A percentile compares a stretch with the other conserved stretches of the same genome.
Conservation (phyloP, 2,329 filamentous ascomycete genomes). For the Fusarium domesticum region DNA sequence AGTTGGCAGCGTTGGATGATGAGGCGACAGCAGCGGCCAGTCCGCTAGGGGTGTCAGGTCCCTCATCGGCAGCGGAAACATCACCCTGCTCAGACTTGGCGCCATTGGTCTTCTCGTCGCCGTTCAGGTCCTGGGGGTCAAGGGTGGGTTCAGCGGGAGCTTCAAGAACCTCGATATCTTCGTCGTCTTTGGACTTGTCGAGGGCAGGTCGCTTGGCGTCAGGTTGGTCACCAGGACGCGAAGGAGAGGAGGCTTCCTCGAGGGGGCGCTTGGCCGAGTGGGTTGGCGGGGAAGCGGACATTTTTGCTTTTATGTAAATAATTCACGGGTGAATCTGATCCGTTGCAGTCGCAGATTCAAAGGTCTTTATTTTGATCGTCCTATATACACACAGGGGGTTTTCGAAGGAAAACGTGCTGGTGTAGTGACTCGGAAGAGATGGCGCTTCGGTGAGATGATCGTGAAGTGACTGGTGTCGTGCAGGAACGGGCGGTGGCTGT, state of each 20-base stretch:
- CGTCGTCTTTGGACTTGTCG: conserved; percentile 78
- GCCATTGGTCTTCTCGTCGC: conserved; percentile 49
- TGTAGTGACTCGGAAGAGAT: conserved; percentile 56
- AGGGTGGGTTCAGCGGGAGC: conserved; percentile 32
- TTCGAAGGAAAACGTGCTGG: conserved; percentile 94
- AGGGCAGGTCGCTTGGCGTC: conserved; percentile 96
- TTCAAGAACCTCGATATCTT: conserved; percentile 48
- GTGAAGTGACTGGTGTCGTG: conserved; percentile 40
- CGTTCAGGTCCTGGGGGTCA: conserved; percentile 47
- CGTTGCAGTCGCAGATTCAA: conserved; percentile 30
- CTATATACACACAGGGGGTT: conserved; percentile 82
- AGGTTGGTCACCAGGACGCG: conserved; percentile 84
- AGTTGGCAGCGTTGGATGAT: conserved; percentile 38
- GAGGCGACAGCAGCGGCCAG: conserved; percentile 38
- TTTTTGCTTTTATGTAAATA: conserved; percentile 44
- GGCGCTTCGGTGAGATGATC: conserved; percentile 43
- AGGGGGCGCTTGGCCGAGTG: conserved; percentile 86
- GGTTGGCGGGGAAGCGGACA: conserved; percentile 71
- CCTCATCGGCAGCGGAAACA: conserved; percentile 23
- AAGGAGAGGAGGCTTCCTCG: conserved; percentile 94
- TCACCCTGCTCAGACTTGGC: conserved; percentile 40
- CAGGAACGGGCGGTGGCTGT: conserved; percentile 34
- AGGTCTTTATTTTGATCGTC: conserved; percentile 37
- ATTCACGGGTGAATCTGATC: conserved; percentile 25
- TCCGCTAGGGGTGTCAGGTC: conserved; percentile 42